Evolutionary conservation across 352 stramenopile species (phyloP).

Genomic region (Plasmopara muralis): DNA sequence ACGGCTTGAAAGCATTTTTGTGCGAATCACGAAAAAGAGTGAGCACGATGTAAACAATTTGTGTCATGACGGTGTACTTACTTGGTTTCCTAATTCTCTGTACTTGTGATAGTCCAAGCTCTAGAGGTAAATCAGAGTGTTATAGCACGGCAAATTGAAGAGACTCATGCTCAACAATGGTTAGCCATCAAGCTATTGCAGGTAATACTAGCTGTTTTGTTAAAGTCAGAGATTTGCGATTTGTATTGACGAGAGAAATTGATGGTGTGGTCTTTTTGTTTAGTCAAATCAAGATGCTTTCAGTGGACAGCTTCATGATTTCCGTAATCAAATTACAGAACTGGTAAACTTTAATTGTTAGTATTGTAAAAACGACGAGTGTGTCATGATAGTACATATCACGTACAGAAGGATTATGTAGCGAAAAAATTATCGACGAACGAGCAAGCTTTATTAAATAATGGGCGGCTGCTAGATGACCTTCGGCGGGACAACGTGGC

Average conservation of each 20-base stretch:
- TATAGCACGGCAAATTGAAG: conserved; percentile 47
- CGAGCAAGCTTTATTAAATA: conserved; percentile 26
- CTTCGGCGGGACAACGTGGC: conserved; percentile 43
- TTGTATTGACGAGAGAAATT: not conserved
- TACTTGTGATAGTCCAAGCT: conserved; percentile 42
- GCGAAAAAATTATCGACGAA: conserved; percentile 26
- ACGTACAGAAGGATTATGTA: conserved; percentile 32
- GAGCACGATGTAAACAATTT: conserved; percentile 2
- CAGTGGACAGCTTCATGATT: conserved; percentile 44
- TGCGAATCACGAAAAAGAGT: conserved; percentile 84
- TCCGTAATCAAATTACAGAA: conserved; percentile 40
- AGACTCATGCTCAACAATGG: conserved; percentile 44
- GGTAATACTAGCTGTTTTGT: conserved; percentile 11
- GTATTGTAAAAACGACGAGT: not conserved
- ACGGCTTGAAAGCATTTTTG: conserved; percentile 76
- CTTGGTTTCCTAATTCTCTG: not conserved
- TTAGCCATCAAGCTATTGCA: conserved; percentile 33
- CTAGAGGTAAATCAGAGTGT: conserved; percentile 63
- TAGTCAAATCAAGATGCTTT: conserved; percentile 46
- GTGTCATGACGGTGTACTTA: not conserved
- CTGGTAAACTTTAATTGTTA: conserved; percentile 24
- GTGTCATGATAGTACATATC: conserved; percentile 2
- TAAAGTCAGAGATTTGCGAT: not conserved
- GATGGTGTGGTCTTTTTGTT: conserved; percentile 4
- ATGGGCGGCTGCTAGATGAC: conserved; percentile 33